Base-by-base conservation (phyloP, 768 basidiomycete species). In the Lentinula boryana region DNA sequence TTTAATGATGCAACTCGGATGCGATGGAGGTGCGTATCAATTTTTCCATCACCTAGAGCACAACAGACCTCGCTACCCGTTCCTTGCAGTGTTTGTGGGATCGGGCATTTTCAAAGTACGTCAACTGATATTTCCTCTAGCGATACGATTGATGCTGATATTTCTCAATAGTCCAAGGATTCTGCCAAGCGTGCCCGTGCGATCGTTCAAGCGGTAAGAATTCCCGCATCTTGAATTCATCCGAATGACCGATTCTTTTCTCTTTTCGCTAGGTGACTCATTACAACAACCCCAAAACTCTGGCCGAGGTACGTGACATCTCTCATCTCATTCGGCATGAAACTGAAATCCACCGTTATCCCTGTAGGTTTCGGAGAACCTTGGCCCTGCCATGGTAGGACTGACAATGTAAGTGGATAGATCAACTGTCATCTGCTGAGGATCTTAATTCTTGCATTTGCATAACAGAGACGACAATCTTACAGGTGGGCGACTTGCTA, bases 1-100 rank as follows among this genome's bases (percentile, higher is more conserved):
- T 3, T 74, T 98, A 64, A 97, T 98, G 96, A 98, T 98, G 95
- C 94, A 96, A 70, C 84, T 98, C 38, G 94, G 96, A 38, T 94
- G 93, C 72, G 96, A 96, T 69, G 94, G 95, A 79, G 90, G 95
- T 95, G 68, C 32, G 57, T 58, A 27, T 9, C 40, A 15, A 16
- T 44, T n/a, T 32, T 15, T 10, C n/a, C 12, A 12, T 18, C 33
- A 21, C 13, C 13, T 38, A 13, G 12, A 23, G 32, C 21, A 10
- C 41, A 27, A 27, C 32, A n/a, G 32, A 18, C 27, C 46, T 58
- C 15, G 46, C 5, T 27, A 49, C 13, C 36, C 46, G 57, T 48
- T 35, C 48, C 31, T 49, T 46, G 46, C 33, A 91, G 96, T 99
- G 35, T 99, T 99, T 67, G 96, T 99, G 62, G 96, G 96, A 41